Conservation (phyloP, 164 flowering plant species). For the Magnolia sinica region DNA sequence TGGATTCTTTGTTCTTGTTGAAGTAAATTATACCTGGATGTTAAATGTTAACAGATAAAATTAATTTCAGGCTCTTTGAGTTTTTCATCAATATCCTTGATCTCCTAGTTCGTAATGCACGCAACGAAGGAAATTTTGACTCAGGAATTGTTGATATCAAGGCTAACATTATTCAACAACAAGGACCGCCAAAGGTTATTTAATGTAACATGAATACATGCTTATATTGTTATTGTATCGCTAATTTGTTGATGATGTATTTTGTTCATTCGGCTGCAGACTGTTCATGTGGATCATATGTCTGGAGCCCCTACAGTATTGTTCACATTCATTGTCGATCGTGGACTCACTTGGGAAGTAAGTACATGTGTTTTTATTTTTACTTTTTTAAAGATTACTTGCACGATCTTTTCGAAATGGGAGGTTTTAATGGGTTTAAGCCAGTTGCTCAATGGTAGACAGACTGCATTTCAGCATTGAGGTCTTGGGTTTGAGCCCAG, state of each 20-base stretch:
- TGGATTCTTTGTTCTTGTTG: neutral
- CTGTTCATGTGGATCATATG: constrained; percentile 80
- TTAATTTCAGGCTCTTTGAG: constrained; percentile 77
- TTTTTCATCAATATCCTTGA: constrained; percentile 79
- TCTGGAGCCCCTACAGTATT: constrained; percentile 89
- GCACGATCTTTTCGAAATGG: neutral
- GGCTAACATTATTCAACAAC: constrained; percentile 66
- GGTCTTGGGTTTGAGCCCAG: neutral
- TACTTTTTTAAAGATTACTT: neutral
- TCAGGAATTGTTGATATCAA: constrained; percentile 92
- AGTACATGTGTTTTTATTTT: neutral
- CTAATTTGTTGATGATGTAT: neutral
- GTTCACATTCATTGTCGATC: constrained; percentile 82
- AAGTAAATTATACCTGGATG: neutral
- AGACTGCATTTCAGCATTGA: neutral
- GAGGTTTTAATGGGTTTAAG: neutral
- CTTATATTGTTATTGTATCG: neutral
- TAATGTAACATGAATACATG: constrained; percentile 5
- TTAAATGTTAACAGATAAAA: constrained; percentile 9
- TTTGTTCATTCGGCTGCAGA: constrained; percentile 49
- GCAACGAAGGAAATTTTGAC: constrained; percentile 85
- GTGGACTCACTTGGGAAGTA: constrained; percentile 97
- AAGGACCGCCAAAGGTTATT: constrained; percentile 77
- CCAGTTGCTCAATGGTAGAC: neutral
- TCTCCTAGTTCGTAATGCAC: constrained; percentile 79